phyloP scores from a whole-genome alignment of 139 green algal genomes.

The Chlamydomonas sp. region DNA sequence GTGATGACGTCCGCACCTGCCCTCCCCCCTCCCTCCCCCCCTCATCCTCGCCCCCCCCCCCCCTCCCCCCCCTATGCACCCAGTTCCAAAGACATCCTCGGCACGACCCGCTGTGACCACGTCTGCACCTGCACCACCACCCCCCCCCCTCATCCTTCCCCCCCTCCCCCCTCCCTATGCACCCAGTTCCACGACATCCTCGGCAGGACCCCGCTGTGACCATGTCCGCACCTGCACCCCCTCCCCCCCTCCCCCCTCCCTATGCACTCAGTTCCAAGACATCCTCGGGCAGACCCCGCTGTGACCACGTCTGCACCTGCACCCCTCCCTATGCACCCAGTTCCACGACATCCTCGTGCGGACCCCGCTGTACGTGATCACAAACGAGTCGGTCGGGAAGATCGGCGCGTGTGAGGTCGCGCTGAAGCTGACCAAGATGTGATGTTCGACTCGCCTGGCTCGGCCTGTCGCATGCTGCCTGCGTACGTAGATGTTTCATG shows the following conservation, averaged over 20 bases:
- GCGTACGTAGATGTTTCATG: too few relatives aligned
- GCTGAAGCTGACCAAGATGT: constrained; percentile 38
- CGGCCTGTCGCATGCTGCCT: too few relatives aligned
- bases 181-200: constrained; percentile 40
- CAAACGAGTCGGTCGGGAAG: constrained; percentile 63
- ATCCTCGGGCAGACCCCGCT: constrained; percentile 52
- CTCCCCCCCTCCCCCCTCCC: too few relatives aligned
- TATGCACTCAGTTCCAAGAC: constrained; percentile 29
- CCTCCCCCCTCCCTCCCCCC: too few relatives aligned
- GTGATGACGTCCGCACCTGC: too few relatives aligned
- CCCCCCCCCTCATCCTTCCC: too few relatives aligned
- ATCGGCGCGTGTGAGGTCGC: constrained; percentile 57
- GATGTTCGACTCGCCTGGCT: too few relatives aligned
- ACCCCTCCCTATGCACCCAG: constrained; percentile 11
- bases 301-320: constrained; percentile 57
- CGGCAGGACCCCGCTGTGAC: not conserved
- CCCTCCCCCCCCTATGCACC: constrained; percentile 10
- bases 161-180: constrained; percentile 12
- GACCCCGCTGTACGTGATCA: constrained; percentile 67
- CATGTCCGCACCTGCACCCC: constrained; percentile 56
- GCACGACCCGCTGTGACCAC: constrained; percentile 56
- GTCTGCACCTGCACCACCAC: constrained; percentile 48
- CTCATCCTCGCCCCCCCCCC: too few relatives aligned
- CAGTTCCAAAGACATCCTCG: constrained; percentile 38
- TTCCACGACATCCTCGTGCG: constrained; percentile 43